Evolutionary conservation across 352 stramenopile species (phyloP).

Genomic region (Phytophthora hibernalis): DNA sequence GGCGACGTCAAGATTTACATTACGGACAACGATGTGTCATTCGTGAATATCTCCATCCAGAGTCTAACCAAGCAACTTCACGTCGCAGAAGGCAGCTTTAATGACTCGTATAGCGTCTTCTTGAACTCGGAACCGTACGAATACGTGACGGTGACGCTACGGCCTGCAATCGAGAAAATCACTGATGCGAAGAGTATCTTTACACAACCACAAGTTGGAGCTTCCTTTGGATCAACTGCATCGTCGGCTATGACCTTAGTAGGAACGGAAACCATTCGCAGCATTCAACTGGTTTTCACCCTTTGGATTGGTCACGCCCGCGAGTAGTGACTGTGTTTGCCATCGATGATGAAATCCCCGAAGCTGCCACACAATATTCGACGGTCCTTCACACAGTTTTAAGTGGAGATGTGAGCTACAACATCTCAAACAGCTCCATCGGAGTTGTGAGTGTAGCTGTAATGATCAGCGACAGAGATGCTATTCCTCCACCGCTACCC

Average conservation of each 20-base stretch:
- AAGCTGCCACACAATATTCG: conserved; percentile 67
- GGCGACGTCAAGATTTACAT: conserved; percentile 52
- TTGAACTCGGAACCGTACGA: conserved; percentile 73
- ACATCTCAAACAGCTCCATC: conserved; percentile 61
- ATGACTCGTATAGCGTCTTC: conserved; percentile 71
- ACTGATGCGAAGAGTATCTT: conserved; percentile 31
- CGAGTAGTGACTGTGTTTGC: conserved; percentile 61
- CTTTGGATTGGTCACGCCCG: conserved; percentile 61
- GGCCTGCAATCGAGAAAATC: conserved; percentile 52
- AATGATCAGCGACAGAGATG: conserved; percentile 70
- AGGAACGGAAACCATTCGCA: conserved; percentile 13
- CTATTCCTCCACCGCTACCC: conserved; percentile 63
- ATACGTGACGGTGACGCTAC: conserved; percentile 56
- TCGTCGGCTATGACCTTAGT: conserved; percentile 31
- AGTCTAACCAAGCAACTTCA: conserved; percentile 46
- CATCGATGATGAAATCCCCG: conserved; percentile 66
- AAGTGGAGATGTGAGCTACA: conserved; percentile 69
- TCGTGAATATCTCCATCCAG: conserved; percentile 65
- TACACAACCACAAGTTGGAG: conserved; percentile 43
- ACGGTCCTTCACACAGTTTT: conserved; percentile 47
- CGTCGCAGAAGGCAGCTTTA: conserved; percentile 79
- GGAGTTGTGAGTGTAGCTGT: conserved; percentile 52
- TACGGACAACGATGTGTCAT: conserved; percentile 69
- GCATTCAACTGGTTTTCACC: conserved; percentile 67
- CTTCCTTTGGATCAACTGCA: conserved; percentile 19